Evolutionary conservation across 1,139 yeast species (phyloP).

Genomic region (Hanseniaspora uvarum): DNA sequence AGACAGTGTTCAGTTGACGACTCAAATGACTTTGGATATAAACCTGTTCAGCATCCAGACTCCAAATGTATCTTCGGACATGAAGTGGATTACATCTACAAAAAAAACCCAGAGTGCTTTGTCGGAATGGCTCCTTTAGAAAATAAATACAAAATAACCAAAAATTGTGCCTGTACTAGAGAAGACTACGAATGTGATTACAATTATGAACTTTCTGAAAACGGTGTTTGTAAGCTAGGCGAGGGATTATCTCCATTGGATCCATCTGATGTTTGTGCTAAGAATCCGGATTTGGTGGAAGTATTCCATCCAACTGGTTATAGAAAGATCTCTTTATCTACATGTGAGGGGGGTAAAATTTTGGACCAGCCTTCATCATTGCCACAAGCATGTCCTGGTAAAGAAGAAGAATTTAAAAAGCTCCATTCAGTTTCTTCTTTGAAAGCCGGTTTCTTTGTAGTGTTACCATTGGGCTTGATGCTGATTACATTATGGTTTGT

Average conservation of each 20-base stretch:
- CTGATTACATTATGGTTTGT: slow-evolving; percentile 56
- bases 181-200: slow-evolving; percentile 91
- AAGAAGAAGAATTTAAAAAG: slow-evolving; percentile 51
- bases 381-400: slow-evolving; percentile 74
- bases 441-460: slow-evolving; percentile 27
- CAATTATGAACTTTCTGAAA: slow-evolving; percentile 58
- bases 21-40: slow-evolving; percentile 70
- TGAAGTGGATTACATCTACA: slow-evolving; percentile 64
- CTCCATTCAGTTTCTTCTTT: slow-evolving; percentile 41
- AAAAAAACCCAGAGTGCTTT: slow-evolving; percentile 63
- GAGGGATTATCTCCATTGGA: slow-evolving; percentile 61
- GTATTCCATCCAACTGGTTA: slow-evolving; percentile 76
- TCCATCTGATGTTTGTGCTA: slow-evolving; percentile 52
- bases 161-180: slow-evolving; percentile 76
- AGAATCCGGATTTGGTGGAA: slow-evolving; percentile 47
- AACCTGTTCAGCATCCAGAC: slow-evolving; percentile 68
- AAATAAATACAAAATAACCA: slow-evolving; percentile 48
- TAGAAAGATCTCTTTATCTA: slow-evolving; percentile 60
- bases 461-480: slow-evolving; percentile 47
- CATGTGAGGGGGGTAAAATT: slow-evolving; percentile 61
- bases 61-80: slow-evolving; percentile 81
- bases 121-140: slow-evolving; percentile 62
- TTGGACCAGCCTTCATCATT: slow-evolving; percentile 54
- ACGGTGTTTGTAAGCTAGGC: slow-evolving; percentile 79
- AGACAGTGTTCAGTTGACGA: slow-evolving; percentile 65